Base-by-base conservation (phyloP, 306 rosid genomes). In the Ammopiptanthus mongolicus region DNA sequence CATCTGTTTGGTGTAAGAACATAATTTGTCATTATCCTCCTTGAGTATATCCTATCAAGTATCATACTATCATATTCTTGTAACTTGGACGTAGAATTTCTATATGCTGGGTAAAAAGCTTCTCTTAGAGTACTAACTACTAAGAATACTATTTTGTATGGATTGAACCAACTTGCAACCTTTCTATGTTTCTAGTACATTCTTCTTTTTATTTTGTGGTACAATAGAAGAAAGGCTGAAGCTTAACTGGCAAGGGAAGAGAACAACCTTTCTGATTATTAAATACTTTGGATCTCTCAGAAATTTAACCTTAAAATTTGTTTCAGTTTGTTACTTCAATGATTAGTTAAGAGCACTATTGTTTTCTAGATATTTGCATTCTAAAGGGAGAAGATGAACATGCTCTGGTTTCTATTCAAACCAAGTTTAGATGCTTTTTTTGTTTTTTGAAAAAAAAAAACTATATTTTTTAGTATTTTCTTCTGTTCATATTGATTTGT, bases 261-360 rank as follows among this genome's bases (percentile, higher is more conserved):
- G 37, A 55, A 25, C 11, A 57, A 23, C 41, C 25, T 15, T 58
- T 42, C 68, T 29, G 31, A 36, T 29, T 41, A 8, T 11, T 17
- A 15, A 56, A 58, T 50, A 25, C 42, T 13, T 52, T 28, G 44
- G 19, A 72, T 13, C 41, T 34, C 58, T 4, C 13, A 56, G 34
- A 76, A 66, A 28, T 76, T 65, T 15, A 65, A 65, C 17, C 74
- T 33, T 17, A 29, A 59, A 59, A 59, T n/a, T 23, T 59, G 59
- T 46, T 46, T 46, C 29, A 29, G 15, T 77, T 23, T n/a, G 12
- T 77, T 21, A 44, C 69, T 67, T 42, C 51, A 55, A 57, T 29
- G 33, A 34, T 48, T 33, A 21, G 33, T 46, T 67, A 56, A 77
- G 53, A 67, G 18, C 31, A 17, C 28, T 33, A 44, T 25, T 41